These are phyloP conservation scores for Xylariales sp. DNA, from an alignment of 2,329 filamentous ascomycete species.

Conservation along the genomic window DNA sequence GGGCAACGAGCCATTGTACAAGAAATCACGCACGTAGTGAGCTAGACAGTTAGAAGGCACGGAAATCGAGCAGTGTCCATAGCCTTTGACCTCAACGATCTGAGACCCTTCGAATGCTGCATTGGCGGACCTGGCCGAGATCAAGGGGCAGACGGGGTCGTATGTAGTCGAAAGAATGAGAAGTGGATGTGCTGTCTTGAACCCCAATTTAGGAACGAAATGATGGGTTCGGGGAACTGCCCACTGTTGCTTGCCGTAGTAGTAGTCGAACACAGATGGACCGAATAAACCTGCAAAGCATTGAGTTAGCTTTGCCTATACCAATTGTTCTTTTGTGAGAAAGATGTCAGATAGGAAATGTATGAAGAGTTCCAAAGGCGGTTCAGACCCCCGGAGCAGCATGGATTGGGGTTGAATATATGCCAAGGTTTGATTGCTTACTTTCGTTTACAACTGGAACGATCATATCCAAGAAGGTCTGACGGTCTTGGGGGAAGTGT, in stretches of 20 bases:
- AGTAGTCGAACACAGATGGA: constrained; percentile 18
- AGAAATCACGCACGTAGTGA: constrained; percentile 30
- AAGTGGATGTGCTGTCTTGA: constrained; percentile 44
- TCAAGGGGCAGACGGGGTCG: constrained; percentile 52
- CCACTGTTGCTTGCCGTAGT: constrained; percentile 28
- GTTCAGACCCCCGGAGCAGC: too few species aligned
- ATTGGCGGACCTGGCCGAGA: constrained; percentile 32
- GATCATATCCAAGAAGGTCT: constrained; percentile 29
- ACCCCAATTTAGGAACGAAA: constrained; percentile 22
- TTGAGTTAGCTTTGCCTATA: too few species aligned
- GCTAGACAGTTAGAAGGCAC: constrained; percentile 32
- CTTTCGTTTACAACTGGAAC: constrained; percentile 27
- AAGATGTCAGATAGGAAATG: too few species aligned
- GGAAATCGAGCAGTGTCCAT: constrained; percentile 37
- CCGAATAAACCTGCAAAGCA: too few species aligned
- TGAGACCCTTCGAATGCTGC: constrained; percentile 31
- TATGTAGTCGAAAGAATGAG: constrained; percentile 51
- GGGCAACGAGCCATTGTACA: constrained; percentile 34
- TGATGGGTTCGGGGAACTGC: constrained; percentile 22
- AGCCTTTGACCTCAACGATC: constrained; percentile 36
- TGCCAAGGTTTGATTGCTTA: too few species aligned
- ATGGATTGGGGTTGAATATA: too few species aligned
- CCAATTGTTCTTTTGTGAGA: too few species aligned
- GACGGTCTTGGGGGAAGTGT: constrained; percentile 29
- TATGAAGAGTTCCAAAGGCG: too few species aligned